Conservation (phyloP, 148 eudicot genomes). For the Amaranthus cruentus region DNA sequence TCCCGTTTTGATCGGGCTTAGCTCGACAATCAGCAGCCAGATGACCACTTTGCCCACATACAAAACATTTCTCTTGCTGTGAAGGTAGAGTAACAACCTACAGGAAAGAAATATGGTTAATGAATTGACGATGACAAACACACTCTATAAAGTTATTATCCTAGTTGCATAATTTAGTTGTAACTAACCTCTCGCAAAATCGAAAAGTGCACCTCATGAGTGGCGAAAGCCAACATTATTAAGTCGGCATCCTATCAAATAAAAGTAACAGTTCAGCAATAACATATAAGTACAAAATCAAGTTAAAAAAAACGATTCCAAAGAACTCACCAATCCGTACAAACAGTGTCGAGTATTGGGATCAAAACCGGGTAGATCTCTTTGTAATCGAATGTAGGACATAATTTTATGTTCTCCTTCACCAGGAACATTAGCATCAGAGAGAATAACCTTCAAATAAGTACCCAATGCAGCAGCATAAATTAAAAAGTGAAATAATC, state of each 20-base stretch:
- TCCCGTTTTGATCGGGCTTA: conserved; percentile 40
- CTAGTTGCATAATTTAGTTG: conserved; percentile 5
- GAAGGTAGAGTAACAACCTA: conserved; percentile 83
- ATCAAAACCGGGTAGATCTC: conserved; percentile 83
- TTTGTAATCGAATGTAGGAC: conserved; percentile 93
- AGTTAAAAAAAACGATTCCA: not conserved
- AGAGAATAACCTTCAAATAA: conserved; percentile 92
- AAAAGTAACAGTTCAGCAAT: conserved; percentile 14
- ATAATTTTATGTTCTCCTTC: conserved; percentile 99
- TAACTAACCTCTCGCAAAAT: conserved; percentile 91
- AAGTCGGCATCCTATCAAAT: conserved; percentile 87
- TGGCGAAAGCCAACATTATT: conserved; percentile 91
- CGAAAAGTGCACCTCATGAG: conserved; percentile 96
- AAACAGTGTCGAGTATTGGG: conserved; percentile 95
- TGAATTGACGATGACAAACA: conserved; percentile 3
- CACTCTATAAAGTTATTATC: not conserved
- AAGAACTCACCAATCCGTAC: conserved; percentile 82
- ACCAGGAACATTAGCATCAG: conserved; percentile 98
- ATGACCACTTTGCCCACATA: conserved; percentile 91
- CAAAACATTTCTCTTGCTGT: conserved; percentile 86
- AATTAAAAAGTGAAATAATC: conserved; percentile 44
- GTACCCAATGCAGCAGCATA: conserved; percentile 56
- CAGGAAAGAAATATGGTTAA: conserved; percentile 10
- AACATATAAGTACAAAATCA: not conserved
- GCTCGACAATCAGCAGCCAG: conserved; percentile 92